A percentile compares a stretch with the other conserved stretches of the same genome.
phyloP scores from a whole-genome alignment of 176 grass and related monocot species.

The Musa beccarii region DNA sequence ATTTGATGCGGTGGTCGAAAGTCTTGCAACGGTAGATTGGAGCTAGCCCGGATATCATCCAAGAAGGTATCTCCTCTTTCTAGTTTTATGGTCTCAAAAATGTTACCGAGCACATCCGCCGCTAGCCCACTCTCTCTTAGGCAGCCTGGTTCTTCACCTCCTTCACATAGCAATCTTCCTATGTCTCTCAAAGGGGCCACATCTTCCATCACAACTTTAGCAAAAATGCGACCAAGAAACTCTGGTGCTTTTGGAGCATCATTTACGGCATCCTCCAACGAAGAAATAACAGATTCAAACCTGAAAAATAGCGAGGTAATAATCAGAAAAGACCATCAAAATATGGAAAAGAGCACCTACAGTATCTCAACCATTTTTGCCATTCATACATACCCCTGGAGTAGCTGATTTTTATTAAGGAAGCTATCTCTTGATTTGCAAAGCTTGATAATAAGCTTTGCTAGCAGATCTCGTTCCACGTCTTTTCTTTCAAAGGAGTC shows the following conservation, averaged over 20 bases:
- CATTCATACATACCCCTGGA: constrained; percentile 40
- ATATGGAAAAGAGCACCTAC: background rate
- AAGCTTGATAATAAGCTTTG: constrained; percentile 68
- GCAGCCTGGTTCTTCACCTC: constrained; percentile 55
- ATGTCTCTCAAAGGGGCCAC: constrained; percentile 50
- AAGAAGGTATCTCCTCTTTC: constrained; percentile 68
- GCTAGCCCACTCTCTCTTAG: constrained; percentile 49
- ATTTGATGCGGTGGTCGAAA: constrained; percentile 54
- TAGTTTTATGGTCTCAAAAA: constrained; percentile 48
- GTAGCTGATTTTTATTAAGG: constrained; percentile 53
- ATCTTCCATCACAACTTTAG: constrained; percentile 54
- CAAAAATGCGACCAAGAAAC: constrained; percentile 69
- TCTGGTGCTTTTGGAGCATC: constrained; percentile 79
- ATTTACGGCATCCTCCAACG: constrained; percentile 81
- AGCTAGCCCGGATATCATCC: constrained; percentile 44
- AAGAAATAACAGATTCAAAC: constrained; percentile 40
- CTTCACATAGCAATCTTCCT: constrained; percentile 60
- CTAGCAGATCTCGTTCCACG: constrained; percentile 70
- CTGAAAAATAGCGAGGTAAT: constrained; percentile 21
- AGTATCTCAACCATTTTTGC: background rate
- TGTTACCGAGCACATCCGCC: constrained; percentile 59
- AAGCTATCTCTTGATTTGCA: constrained; percentile 49
- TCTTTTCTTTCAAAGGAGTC: constrained; percentile 93
- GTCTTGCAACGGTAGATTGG: constrained; percentile 58
- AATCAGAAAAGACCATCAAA: background rate